These are phyloP conservation scores for Reutealis trisperma DNA, from an alignment of 345 rosid genomes.

Conservation along the genomic window DNA sequence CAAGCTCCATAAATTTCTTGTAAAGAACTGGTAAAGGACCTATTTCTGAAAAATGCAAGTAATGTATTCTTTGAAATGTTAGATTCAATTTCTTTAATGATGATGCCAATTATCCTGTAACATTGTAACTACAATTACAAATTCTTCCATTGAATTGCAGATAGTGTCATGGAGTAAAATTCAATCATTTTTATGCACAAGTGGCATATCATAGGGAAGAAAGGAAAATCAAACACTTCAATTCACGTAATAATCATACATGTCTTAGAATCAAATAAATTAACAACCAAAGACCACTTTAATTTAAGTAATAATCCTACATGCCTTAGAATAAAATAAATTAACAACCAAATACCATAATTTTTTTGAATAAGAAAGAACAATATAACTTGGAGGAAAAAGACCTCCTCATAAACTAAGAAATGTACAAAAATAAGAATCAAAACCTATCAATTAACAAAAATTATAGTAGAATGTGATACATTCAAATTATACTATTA, in stretches of 20 bases:
- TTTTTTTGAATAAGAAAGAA: too few species aligned
- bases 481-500: too few species aligned
- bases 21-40: constrained; percentile 68
- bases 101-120: constrained; percentile 79
- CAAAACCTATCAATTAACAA: neutral
- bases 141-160: neutral
- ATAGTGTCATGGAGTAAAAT: constrained; percentile 1
- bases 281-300: neutral
- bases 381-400: neutral
- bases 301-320: too few species aligned
- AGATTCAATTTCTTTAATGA: constrained; percentile 86
- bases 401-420: neutral
- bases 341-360: neutral
- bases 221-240: neutral
- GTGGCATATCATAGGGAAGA: neutral
- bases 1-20: constrained; percentile 83
- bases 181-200: neutral
- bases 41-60: constrained; percentile 90
- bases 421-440: neutral
- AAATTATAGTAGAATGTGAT: neutral
- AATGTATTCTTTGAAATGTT: constrained; percentile 82
- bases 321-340: neutral
- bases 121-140: constrained; percentile 18
- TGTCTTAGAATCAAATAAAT: neutral
- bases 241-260: neutral